phyloP scores from a whole-genome alignment of 805 yeast species.

The Lachancea lanzarotensis region DNA sequence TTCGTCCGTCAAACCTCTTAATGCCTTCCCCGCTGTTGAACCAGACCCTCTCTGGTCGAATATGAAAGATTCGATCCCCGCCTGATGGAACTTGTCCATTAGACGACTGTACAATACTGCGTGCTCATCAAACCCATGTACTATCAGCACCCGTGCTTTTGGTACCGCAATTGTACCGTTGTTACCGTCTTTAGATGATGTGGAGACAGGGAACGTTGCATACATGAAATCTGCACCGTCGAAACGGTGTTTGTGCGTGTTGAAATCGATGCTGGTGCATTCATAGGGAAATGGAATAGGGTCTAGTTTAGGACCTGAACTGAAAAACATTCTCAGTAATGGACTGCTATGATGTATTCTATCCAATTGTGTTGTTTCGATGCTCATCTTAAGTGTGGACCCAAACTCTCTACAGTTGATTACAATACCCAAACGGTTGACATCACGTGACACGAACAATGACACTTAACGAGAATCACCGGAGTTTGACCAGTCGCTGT shows the following conservation, averaged over 20 bases:
- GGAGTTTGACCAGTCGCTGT: too few relatives aligned
- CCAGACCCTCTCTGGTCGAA: conserved; percentile 79
- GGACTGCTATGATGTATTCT: too few relatives aligned
- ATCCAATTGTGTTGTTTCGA: too few relatives aligned
- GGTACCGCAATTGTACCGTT: background rate
- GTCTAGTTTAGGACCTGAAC: background rate
- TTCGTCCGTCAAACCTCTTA: conserved; percentile 53
- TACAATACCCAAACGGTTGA: too few relatives aligned
- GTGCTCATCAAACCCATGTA: conserved; percentile 70
- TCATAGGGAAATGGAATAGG: conserved; percentile 22
- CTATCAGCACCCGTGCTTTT: conserved; percentile 51
- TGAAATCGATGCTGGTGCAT: conserved; percentile 18
- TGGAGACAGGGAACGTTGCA: conserved; percentile 23
- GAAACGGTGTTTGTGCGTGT: conserved; percentile 20
- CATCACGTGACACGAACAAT: too few relatives aligned
- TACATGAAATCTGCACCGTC: conserved; percentile 28
- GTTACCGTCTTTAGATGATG: background rate
- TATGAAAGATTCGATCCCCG: conserved; percentile 59
- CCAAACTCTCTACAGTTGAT: too few relatives aligned
- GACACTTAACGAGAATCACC: too few relatives aligned
- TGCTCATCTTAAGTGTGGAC: too few relatives aligned
- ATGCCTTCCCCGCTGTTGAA: conserved; percentile 47
- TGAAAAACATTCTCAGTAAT: conserved; percentile 1
- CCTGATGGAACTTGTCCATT: conserved; percentile 44
- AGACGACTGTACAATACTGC: conserved; percentile 43